Percentiles rank a stretch among this genome's conserved stretches.
phyloP scores from a whole-genome alignment of 192 early-diverging fungal species.

The Entomortierella beljakovae region DNA sequence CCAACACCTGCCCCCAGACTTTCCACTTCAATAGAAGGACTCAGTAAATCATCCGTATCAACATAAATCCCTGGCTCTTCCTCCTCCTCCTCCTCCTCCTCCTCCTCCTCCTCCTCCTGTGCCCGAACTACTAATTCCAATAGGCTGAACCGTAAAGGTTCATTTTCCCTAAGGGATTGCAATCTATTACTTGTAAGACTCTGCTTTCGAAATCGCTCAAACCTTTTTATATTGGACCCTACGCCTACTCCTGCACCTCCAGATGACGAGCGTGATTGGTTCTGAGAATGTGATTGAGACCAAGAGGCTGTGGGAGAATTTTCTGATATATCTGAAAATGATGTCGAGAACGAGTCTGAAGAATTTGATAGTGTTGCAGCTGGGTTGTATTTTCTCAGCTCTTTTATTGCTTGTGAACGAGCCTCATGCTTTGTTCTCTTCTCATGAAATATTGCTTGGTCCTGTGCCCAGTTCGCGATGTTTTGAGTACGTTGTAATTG shows the following conservation, averaged over 20 bases:
- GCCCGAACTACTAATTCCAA: slow-evolving; percentile 8
- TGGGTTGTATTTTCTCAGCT: slow-evolving; percentile 21
- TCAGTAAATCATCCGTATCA: slow-evolving; percentile 24
- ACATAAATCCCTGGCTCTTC: slow-evolving; percentile 15
- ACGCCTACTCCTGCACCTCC: neutral
- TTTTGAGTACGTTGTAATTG: slow-evolving; percentile 12
- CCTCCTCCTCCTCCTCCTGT: slow-evolving; percentile 10
- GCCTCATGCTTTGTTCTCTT: slow-evolving; percentile 14
- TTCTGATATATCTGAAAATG: neutral
- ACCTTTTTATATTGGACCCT: neutral
- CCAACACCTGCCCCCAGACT: slow-evolving; percentile 44
- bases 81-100: slow-evolving; percentile 7
- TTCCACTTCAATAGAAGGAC: slow-evolving; percentile 25
- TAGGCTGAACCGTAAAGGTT: neutral
- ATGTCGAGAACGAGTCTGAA: slow-evolving; percentile 1
- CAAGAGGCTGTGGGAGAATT: neutral
- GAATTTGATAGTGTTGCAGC: slow-evolving; percentile 7
- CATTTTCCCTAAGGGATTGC: slow-evolving; percentile 7
- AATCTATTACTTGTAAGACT: neutral
- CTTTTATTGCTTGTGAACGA: slow-evolving; percentile 9
- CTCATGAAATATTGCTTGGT: slow-evolving; percentile 31
- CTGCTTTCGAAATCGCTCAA: neutral
- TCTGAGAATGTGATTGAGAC: neutral
- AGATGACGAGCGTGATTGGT: neutral
- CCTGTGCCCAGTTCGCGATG: slow-evolving; percentile 34